Conservation (phyloP, 371 early-diverging fungal species). For the Apophysomyces elegans region DNA sequence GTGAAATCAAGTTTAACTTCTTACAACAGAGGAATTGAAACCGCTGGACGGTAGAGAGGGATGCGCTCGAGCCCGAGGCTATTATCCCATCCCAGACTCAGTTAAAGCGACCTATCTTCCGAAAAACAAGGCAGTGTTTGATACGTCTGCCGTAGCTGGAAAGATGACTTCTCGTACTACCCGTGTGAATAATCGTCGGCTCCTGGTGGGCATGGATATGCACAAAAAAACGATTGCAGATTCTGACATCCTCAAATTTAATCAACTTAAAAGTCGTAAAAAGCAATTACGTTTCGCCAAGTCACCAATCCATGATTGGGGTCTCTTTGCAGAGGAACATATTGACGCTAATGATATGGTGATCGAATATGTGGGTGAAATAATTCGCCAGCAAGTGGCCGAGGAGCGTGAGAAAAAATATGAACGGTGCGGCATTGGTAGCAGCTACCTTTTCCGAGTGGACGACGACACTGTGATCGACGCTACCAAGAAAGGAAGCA, state of each 20-base stretch:
- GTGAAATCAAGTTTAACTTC: constrained; percentile 19
- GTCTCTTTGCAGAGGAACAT: constrained; percentile 90
- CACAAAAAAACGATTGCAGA: constrained; percentile 46
- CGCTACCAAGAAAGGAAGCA: constrained; percentile 97
- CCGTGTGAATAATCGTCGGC: constrained; percentile 67
- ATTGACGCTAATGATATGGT: constrained; percentile 95
- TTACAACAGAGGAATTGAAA: constrained; percentile 11
- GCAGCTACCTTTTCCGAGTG: constrained; percentile 95
- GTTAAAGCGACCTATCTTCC: constrained; percentile 72
- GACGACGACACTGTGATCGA: constrained; percentile 97
- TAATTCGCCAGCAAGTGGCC: constrained; percentile 94
- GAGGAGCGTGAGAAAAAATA: constrained; percentile 95
- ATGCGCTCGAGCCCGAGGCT: constrained; percentile 82
- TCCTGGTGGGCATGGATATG: constrained; percentile 61
- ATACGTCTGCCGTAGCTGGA: constrained; percentile 37
- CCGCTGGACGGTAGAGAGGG: constrained; percentile 55
- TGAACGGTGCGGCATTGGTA: constrained; percentile 89
- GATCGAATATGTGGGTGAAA: constrained; percentile 98
- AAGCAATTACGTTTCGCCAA: constrained; percentile 89
- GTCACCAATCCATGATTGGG: constrained; percentile 96
- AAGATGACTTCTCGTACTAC: constrained; percentile 59
- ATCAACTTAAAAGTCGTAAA: constrained; percentile 87
- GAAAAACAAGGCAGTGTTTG: constrained; percentile 51
- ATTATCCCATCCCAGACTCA: constrained; percentile 66
- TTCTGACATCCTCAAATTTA: constrained; percentile 83